Conservation (phyloP, 2,329 filamentous ascomycete species). For the Ophiostoma ulmi region DNA sequence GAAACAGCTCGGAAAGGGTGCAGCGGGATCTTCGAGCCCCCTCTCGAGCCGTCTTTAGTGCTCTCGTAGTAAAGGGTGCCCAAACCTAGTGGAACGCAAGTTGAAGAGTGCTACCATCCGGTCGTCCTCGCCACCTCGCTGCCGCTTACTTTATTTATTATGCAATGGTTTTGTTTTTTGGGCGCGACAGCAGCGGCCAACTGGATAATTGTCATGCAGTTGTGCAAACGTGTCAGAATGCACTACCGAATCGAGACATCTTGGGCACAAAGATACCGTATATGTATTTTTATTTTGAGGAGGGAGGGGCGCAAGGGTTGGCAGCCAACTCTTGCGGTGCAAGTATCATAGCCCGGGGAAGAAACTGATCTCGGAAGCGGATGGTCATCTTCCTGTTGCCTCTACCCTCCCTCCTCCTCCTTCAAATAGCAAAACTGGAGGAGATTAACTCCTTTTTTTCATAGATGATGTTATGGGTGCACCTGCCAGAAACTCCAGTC, state of each 20-base stretch:
- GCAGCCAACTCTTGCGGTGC: neutral
- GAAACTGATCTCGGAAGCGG: constrained; percentile 1
- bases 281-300: too few species aligned
- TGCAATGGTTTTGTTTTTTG: neutral
- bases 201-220: neutral
- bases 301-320: neutral
- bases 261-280: neutral
- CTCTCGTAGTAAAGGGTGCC: neutral
- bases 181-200: neutral
- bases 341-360: neutral
- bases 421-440: too few species aligned
- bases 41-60: neutral
- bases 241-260: neutral
- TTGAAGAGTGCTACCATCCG: too few species aligned
- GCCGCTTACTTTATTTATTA: neutral
- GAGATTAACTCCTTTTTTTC: too few species aligned
- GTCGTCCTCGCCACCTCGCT: too few species aligned
- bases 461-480: too few species aligned
- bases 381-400: neutral
- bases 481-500: neutral
- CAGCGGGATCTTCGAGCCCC: neutral
- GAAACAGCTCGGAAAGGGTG: neutral
- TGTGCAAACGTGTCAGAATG: neutral
- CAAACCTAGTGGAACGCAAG: too few species aligned
- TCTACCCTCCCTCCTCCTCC: neutral